Percentiles rank a stretch among this genome's conserved stretches.
phyloP scores from a whole-genome alignment of 225 moss, liverwort and hornwort genomes.

The Marchantia paleacea region DNA sequence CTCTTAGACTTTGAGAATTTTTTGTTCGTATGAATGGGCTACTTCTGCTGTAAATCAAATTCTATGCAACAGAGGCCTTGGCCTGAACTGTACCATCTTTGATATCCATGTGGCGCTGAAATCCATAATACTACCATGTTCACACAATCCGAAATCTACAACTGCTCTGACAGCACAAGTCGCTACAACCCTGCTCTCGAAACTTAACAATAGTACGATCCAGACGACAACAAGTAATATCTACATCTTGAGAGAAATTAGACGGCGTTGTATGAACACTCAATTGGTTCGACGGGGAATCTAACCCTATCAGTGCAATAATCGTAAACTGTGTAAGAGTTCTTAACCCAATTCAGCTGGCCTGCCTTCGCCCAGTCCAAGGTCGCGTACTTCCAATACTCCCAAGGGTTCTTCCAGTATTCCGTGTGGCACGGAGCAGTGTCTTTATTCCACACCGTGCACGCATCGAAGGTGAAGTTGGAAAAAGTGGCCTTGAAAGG shows the following conservation, averaged over 20 bases:
- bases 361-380: not conserved
- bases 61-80: too few relatives aligned
- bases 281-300: not conserved
- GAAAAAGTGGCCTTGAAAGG: not conserved
- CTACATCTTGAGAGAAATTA: not conserved
- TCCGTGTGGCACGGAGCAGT: not conserved
- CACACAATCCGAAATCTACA: too few relatives aligned
- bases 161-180: too few relatives aligned
- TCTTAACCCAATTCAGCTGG: not conserved
- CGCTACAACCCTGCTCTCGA: too few relatives aligned
- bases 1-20: too few relatives aligned
- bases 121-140: too few relatives aligned
- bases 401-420: not conserved
- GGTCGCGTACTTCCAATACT: not conserved
- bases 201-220: too few relatives aligned
- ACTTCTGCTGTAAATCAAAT: too few relatives aligned
- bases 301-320: not conserved
- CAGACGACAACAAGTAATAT: not conserved
- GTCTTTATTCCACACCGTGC: not conserved
- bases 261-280: not conserved
- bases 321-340: not conserved
- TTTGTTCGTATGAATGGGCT: too few relatives aligned
- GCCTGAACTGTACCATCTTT: too few relatives aligned
- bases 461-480: not conserved
- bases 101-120: too few relatives aligned